Conservation (phyloP, 257 asterid genomes). For the Fraxinus americana region DNA sequence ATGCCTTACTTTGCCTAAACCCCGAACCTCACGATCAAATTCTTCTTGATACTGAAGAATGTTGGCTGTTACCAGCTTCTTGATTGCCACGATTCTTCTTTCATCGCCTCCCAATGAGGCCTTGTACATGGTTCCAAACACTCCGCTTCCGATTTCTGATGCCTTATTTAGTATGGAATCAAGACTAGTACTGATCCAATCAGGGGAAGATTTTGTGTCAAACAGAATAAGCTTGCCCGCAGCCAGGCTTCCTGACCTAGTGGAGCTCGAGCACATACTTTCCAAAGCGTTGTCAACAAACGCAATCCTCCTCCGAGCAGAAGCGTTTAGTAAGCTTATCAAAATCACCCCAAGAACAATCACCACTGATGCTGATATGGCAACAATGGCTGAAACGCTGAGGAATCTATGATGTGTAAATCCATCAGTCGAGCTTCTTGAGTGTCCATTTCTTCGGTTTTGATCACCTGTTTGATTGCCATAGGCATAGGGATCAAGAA, state of each 20-base stretch:
- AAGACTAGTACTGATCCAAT: slow-evolving; percentile 42
- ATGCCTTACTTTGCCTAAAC: slow-evolving; percentile 77
- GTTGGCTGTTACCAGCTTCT: slow-evolving; percentile 63
- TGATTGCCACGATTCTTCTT: slow-evolving; percentile 56
- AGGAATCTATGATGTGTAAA: slow-evolving; percentile 58
- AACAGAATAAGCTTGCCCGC: slow-evolving; percentile 70
- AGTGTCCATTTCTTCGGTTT: slow-evolving; percentile 21
- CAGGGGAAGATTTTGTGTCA: slow-evolving; percentile 56
- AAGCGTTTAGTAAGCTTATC: slow-evolving; percentile 65
- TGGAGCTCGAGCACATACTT: slow-evolving; percentile 90
- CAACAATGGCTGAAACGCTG: slow-evolving; percentile 78
- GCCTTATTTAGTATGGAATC: slow-evolving; percentile 68
- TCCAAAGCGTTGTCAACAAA: slow-evolving; percentile 75
- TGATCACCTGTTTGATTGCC: slow-evolving; percentile 51
- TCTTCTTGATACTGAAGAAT: slow-evolving; percentile 73
- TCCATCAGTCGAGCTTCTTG: slow-evolving; percentile 17
- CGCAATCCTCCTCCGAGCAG: slow-evolving; percentile 59
- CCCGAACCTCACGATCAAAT: slow-evolving; percentile 75
- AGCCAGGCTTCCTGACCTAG: slow-evolving; percentile 52
- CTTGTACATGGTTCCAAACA: slow-evolving; percentile 77
- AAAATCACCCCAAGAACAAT: slow-evolving; percentile 77
- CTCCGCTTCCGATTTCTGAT: slow-evolving; percentile 77
- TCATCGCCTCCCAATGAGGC: slow-evolving; percentile 58
- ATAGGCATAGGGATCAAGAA: slow-evolving; percentile 81
- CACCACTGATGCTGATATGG: slow-evolving; percentile 76